These are phyloP conservation scores for Magnolia officinalis DNA, from an alignment of 164 flowering plant genomes.

Conservation along the genomic window DNA sequence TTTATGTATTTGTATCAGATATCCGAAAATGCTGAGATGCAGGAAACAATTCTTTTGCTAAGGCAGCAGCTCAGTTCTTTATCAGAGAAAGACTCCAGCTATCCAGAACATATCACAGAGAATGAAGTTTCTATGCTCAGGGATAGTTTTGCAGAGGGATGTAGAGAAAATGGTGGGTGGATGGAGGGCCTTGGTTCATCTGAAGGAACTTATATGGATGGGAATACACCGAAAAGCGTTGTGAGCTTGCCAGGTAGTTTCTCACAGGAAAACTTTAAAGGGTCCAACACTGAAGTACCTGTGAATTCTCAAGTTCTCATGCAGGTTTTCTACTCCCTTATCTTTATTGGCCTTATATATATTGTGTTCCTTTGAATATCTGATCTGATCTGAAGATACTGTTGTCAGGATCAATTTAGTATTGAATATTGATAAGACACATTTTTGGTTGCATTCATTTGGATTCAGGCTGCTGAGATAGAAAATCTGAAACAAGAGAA, in stretches of 20 bases:
- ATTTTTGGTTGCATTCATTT: not conserved
- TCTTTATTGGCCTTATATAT: not conserved
- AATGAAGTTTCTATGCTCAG: conserved; percentile 11
- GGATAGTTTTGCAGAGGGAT: conserved; percentile 21
- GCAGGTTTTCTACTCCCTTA: conserved; percentile 37
- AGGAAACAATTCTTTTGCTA: conserved; percentile 62
- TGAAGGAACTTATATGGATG: conserved; percentile 40
- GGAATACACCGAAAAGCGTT: conserved; percentile 48
- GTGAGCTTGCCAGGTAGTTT: conserved; percentile 48
- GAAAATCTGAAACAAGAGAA: conserved; percentile 67
- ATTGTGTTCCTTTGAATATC: not conserved
- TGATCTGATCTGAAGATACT: too few species aligned
- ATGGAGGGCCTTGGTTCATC: conserved; percentile 18
- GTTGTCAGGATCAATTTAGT: not conserved
- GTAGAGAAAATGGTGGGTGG: conserved; percentile 21
- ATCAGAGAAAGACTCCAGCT: conserved; percentile 25
- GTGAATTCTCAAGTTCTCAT: conserved; percentile 43
- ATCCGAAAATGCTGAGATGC: conserved; percentile 71
- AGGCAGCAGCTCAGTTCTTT: conserved; percentile 57
- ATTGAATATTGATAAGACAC: not conserved
- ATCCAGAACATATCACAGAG: conserved; percentile 19
- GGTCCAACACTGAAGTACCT: conserved; percentile 23
- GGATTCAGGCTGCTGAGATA: conserved; percentile 62
- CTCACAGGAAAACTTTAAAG: conserved; percentile 42
- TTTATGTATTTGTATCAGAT: conserved; percentile 28